Percentiles rank a stretch among this genome's conserved stretches.
phyloP scores from a whole-genome alignment of 2,329 filamentous ascomycete species.

The Botrytis tulipae region DNA sequence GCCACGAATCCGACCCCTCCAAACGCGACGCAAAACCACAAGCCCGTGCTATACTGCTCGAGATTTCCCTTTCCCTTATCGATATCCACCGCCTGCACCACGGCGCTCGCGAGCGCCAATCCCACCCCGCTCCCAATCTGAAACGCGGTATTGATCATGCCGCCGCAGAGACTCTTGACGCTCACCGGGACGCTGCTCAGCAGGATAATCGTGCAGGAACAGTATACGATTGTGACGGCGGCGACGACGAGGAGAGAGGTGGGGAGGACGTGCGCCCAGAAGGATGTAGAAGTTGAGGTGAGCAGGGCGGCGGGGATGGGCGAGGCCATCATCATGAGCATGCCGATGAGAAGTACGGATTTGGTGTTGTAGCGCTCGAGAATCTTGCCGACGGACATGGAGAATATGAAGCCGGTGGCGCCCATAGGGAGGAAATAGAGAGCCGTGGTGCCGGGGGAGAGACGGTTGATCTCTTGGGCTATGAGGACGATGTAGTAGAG shows the following conservation, averaged over 20 bases:
- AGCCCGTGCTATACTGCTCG: slow-evolving; percentile 43
- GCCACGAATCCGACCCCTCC: slow-evolving; percentile 41
- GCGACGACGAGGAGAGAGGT: slow-evolving; percentile 39
- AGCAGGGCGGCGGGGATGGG: slow-evolving; percentile 14
- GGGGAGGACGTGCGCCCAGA: slow-evolving; percentile 13
- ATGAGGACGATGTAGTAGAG: slow-evolving; percentile 46
- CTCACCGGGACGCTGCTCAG: slow-evolving; percentile 43
- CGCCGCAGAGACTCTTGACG: slow-evolving; percentile 44
- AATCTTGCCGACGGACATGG: slow-evolving; percentile 40
- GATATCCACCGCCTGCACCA: slow-evolving; percentile 42
- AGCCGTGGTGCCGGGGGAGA: slow-evolving; percentile 43
- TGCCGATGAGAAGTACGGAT: slow-evolving; percentile 11
- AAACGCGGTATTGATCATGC: slow-evolving; percentile 46
- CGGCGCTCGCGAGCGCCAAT: slow-evolving; percentile 42
- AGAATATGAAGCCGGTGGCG: slow-evolving; percentile 41
- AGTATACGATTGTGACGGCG: slow-evolving; percentile 44
- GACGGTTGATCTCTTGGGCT: slow-evolving; percentile 42
- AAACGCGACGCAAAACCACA: slow-evolving; percentile 45
- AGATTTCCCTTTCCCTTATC: slow-evolving; percentile 38
- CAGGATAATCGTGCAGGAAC: slow-evolving; percentile 44
- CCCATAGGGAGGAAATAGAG: slow-evolving; percentile 45
- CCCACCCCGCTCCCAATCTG: slow-evolving; percentile 45
- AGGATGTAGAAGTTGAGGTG: neutral
- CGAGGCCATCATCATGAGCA: slow-evolving; percentile 17
- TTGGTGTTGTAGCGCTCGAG: slow-evolving; percentile 41